Percentiles rank a stretch among this genome's conserved stretches.
Conservation (phyloP, 495 filamentous ascomycete species). For the Amniculicola lignicola region DNA sequence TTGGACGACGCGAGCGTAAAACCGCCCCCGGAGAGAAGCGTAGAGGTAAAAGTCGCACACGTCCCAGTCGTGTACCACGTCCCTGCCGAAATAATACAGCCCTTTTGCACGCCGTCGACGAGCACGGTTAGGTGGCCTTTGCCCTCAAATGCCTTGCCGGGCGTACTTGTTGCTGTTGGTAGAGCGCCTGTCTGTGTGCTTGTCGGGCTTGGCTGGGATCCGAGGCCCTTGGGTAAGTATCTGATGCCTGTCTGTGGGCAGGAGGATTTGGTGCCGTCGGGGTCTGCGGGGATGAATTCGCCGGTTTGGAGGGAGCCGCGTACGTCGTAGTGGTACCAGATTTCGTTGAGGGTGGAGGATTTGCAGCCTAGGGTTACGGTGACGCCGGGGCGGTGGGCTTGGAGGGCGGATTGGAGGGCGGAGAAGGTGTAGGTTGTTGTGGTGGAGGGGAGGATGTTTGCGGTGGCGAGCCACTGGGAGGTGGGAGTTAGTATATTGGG, state of each 20-base stretch:
- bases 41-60: conserved; percentile 64
- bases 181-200: conserved; percentile 27
- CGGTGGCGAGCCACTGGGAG: conserved; percentile 58
- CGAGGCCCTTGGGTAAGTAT: conserved; percentile 62
- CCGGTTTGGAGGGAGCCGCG: conserved; percentile 73
- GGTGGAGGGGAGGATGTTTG: conserved; percentile 61
- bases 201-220: conserved; percentile 32
- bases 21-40: conserved; percentile 17
- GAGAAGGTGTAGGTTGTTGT: conserved; percentile 61
- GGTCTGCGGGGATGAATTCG: conserved; percentile 62
- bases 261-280: conserved; percentile 61
- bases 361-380: conserved; percentile 68
- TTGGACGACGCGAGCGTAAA: conserved; percentile 40
- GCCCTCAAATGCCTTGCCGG: conserved; percentile 52
- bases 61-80: conserved; percentile 68
- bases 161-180: conserved; percentile 42
- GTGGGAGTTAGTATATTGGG: conserved; percentile 1
- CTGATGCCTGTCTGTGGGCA: conserved; percentile 61
- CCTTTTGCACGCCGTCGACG: conserved; percentile 50
- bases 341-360: conserved; percentile 62
- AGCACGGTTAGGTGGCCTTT: conserved; percentile 60
- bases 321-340: conserved; percentile 84
- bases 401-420: conserved; percentile 64
- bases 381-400: conserved; percentile 54
- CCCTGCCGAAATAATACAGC: conserved; percentile 67